Base-by-base conservation (phyloP, 208 protist species). In the Leptomonas seymouri region DNA sequence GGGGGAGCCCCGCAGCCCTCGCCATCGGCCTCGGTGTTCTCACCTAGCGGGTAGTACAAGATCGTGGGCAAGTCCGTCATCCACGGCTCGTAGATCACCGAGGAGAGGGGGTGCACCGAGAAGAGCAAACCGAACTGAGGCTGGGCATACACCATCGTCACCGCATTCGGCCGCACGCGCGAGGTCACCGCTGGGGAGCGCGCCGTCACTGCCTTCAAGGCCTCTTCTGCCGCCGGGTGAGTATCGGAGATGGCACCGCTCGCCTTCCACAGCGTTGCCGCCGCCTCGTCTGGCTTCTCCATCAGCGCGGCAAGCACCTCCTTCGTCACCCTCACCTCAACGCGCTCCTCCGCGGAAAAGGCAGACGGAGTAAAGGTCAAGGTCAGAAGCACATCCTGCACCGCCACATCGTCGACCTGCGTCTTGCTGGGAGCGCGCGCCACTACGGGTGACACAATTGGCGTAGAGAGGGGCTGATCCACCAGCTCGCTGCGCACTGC, bases 41-140 rank as follows among this genome's bases (percentile, higher is more conserved):
- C 64, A 25, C 85, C 85, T 27, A 83, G 66, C 12, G 85, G 85
- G 70, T 87, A 90, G 70, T 90, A 90, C 15, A 82, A 34, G 44
- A 90, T 58, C 44, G 53, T 61, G 5, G 81, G 67, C 62, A 73
- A 46, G 20, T 86, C 73, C 9, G 79, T 82, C 39, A 90, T 48
- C 51, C 83, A 64, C 16, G 85, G 76, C 44, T 90, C 85, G 28
- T 69, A 76, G 48, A 90, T 66, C 2, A 81, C 72, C 41, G 81
- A 73, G 23, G 42, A 60, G 46, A 28, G 62, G 20, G 81, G 58
- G 41, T 81, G 66, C 3, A 90, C 76, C 18, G 81, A 80, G 55
- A 90, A 90, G 48, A 76, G 58, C 44, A 85, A 67, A n/a, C 85
- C 85, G 18, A 90, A 28, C 15, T 65, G 44, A 1, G 72, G 51